Conservation (phyloP, 805 yeast genomes). For the Barnettozyma sucrosica region DNA sequence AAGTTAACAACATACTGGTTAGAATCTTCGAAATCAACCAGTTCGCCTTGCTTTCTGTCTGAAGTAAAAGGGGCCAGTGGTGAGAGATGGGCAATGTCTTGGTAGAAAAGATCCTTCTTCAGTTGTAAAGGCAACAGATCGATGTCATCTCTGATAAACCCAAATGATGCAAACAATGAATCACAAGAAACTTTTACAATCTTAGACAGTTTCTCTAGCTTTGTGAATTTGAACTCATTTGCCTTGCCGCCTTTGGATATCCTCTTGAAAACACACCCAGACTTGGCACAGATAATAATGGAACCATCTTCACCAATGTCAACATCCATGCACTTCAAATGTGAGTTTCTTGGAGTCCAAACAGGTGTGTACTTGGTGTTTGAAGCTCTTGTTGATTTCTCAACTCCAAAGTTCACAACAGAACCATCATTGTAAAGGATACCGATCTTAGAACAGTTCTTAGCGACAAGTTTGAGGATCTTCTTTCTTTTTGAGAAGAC, state of each 20-base stretch:
- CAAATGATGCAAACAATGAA: constrained; percentile 57
- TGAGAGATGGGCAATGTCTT: constrained; percentile 52
- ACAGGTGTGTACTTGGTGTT: constrained; percentile 39
- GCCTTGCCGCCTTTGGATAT: constrained; percentile 11
- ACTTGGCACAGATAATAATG: constrained; percentile 56
- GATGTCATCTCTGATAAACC: constrained; percentile 58
- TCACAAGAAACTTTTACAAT: constrained; percentile 64
- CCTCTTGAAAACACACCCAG: constrained; percentile 57
- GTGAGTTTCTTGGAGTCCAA: constrained; percentile 61
- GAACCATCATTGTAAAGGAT: constrained; percentile 54
- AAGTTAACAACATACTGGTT: constrained; percentile 13
- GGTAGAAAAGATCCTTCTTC: constrained; percentile 38
- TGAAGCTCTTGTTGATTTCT: constrained; percentile 25
- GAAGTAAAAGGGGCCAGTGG: constrained; percentile 25
- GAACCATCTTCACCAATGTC: constrained; percentile 68
- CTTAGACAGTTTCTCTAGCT: constrained; percentile 48
- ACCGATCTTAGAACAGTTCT: constrained; percentile 39
- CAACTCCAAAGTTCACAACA: constrained; percentile 32
- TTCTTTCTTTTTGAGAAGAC: constrained; percentile 36
- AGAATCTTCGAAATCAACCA: constrained; percentile 8
- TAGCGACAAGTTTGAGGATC: constrained; percentile 30
- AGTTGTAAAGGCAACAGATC: constrained; percentile 53
- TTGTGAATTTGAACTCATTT: constrained; percentile 44
- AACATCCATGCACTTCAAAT: constrained; percentile 57
- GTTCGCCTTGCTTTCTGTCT: constrained; percentile 19